Evolutionary conservation across 2,329 filamentous ascomycete genomes (phyloP).

Genomic region (Capronia americana): DNA sequence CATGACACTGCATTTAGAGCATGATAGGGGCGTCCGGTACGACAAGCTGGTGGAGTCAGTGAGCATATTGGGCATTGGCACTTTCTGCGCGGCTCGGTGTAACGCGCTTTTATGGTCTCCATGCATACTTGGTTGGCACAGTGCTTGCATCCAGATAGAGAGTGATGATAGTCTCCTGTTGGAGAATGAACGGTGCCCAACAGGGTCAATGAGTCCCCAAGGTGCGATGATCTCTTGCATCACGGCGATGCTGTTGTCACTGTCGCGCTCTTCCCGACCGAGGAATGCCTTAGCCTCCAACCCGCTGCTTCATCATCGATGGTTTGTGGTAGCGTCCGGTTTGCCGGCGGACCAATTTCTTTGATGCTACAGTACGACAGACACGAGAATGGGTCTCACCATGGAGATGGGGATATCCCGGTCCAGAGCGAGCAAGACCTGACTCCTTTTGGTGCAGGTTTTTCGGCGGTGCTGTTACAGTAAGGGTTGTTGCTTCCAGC

Average conservation of each 20-base stretch:
- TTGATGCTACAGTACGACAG: not conserved
- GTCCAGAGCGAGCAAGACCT: not conserved
- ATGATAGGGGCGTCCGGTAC: not conserved
- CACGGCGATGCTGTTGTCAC: not conserved
- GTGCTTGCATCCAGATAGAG: not conserved
- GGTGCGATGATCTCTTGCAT: not conserved
- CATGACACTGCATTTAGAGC: not conserved
- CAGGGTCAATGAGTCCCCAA: not conserved
- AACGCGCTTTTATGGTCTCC: not conserved
- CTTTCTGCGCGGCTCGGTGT: not conserved
- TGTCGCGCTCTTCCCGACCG: not conserved
- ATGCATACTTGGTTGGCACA: not conserved
- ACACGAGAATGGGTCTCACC: slow-evolving; percentile 4
- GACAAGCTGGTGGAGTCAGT: not conserved
- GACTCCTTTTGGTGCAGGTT: not conserved
- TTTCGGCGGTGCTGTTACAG: not conserved
- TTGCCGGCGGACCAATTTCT: not conserved
- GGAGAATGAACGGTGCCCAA: not conserved
- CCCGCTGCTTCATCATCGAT: not conserved
- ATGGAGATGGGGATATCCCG: not conserved
- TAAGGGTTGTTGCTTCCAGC: not conserved
- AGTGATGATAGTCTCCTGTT: not conserved
- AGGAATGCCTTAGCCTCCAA: not conserved
- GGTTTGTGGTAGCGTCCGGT: not conserved
- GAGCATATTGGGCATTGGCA: not conserved